Percentiles rank a stretch among this genome's conserved stretches.
These are phyloP conservation scores for Hypholoma sublateritium DNA, from an alignment of 768 basidiomycete species.

Conservation along the genomic window DNA sequence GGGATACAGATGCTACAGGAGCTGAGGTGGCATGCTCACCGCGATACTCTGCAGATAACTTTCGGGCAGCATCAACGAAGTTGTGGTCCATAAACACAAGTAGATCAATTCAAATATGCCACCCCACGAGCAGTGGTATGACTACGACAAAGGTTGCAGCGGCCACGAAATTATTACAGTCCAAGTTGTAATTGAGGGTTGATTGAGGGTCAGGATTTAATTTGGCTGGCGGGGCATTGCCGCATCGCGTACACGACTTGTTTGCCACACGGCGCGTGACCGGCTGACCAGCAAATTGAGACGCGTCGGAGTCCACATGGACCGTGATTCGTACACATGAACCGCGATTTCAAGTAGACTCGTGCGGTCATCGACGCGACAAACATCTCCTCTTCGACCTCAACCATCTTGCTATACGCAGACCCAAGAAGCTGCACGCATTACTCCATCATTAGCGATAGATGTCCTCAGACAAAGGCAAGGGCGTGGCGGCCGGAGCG, in stretches of 20 bases:
- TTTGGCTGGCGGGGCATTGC: too few relatives aligned
- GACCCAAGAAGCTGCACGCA: not conserved
- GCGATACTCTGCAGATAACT: constrained; percentile 41
- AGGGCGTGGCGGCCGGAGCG: not conserved
- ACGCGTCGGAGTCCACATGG: constrained; percentile 9
- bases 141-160: too few relatives aligned
- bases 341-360: not conserved
- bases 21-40: constrained; percentile 24
- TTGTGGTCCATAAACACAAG: constrained; percentile 6
- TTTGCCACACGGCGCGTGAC: constrained; percentile 11
- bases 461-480: constrained; percentile 1
- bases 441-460: not conserved
- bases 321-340: not conserved
- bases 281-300: constrained; percentile 14
- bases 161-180: too few relatives aligned
- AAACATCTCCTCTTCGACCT: not conserved
- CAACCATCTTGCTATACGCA: not conserved
- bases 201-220: too few relatives aligned
- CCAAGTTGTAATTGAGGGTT: too few relatives aligned
- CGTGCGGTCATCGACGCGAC: not conserved
- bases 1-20: constrained; percentile 2
- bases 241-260: not conserved
- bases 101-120: not conserved
- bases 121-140: not conserved
- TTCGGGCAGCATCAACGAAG: constrained; percentile 8